Conservation (phyloP, 257 asterid species). For the Primulina huaijiensis region DNA sequence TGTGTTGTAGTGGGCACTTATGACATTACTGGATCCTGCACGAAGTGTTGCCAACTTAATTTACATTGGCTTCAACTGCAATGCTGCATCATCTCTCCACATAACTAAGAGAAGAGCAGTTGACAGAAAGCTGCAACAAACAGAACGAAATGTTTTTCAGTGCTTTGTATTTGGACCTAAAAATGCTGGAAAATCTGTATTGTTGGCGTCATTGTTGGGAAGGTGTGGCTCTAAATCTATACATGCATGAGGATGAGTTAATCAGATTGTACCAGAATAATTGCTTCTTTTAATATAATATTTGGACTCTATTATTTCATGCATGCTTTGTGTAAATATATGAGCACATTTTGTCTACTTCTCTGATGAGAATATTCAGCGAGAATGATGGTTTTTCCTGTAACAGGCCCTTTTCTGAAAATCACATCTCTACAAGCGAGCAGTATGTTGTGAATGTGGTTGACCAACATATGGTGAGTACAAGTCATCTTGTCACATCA, state of each 20-base stretch:
- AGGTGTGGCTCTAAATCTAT: conserved; percentile 49
- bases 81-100: conserved; percentile 74
- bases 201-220: conserved; percentile 72
- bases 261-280: conserved; percentile 4
- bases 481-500: conserved; percentile 4
- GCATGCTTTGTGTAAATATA: conserved; percentile 2
- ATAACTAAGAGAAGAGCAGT: conserved; percentile 70
- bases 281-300: conserved; percentile 3
- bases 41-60: conserved; percentile 87
- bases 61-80: conserved; percentile 77
- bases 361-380: conserved; percentile 16
- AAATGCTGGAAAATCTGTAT: conserved; percentile 78
- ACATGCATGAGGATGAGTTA: conserved; percentile 11
- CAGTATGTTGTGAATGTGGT: conserved; percentile 69
- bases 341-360: conserved; percentile 8
- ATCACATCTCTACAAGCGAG: conserved; percentile 53
- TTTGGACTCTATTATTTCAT: not conserved
- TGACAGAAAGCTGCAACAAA: conserved; percentile 73
- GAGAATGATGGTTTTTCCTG: conserved; percentile 27
- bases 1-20: conserved; percentile 89
- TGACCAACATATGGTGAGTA: conserved; percentile 67
- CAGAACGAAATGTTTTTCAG: conserved; percentile 76
- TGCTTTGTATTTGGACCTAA: conserved; percentile 94
- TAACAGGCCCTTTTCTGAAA: conserved; percentile 82
- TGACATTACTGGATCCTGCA: conserved; percentile 86